Conservation (phyloP, 2,329 filamentous ascomycete genomes). For the Waltergamsia citrina region DNA sequence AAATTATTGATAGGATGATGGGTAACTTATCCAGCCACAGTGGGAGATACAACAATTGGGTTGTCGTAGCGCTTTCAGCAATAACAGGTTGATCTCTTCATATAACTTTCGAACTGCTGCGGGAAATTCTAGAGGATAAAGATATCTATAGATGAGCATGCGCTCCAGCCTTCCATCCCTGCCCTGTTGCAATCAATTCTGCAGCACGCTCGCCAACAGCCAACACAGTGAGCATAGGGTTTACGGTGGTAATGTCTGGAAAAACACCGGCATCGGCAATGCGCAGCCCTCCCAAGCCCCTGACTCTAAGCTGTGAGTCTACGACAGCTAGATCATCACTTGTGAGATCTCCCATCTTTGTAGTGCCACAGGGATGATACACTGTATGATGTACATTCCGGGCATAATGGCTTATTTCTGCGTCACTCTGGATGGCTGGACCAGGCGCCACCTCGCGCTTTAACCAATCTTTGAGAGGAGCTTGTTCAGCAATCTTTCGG, state of each 20-base stretch:
- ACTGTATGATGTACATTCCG: conserved; percentile 77
- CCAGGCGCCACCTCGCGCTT: conserved; percentile 75
- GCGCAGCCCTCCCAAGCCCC: conserved; percentile 62
- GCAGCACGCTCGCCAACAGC: conserved; percentile 76
- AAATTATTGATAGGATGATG: no score
- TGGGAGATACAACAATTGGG: no score
- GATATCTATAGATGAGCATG: conserved; percentile 21
- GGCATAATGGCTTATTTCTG: conserved; percentile 74
- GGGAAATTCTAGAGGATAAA: no score
- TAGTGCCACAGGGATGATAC: conserved; percentile 83
- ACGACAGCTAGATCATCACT: conserved; percentile 69
- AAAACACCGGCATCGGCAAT: conserved; percentile 85
- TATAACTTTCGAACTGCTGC: no score
- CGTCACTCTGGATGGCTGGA: conserved; percentile 62
- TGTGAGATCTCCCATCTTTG: conserved; percentile 73
- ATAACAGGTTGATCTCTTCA: no score
- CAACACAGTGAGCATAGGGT: conserved; percentile 85
- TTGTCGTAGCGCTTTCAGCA: no score
- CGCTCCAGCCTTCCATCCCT: conserved; percentile 35
- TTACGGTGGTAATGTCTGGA: conserved; percentile 77
- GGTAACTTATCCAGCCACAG: no score
- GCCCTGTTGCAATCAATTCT: conserved; percentile 65
- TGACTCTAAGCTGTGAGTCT: conserved; percentile 62
- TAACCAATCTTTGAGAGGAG: conserved; percentile 75
- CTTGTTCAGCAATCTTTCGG: conserved; percentile 65